Percentiles rank a stretch among this genome's conserved stretches.
phyloP scores from a whole-genome alignment of 805 yeast genomes.

The Candida nitratophila region DNA sequence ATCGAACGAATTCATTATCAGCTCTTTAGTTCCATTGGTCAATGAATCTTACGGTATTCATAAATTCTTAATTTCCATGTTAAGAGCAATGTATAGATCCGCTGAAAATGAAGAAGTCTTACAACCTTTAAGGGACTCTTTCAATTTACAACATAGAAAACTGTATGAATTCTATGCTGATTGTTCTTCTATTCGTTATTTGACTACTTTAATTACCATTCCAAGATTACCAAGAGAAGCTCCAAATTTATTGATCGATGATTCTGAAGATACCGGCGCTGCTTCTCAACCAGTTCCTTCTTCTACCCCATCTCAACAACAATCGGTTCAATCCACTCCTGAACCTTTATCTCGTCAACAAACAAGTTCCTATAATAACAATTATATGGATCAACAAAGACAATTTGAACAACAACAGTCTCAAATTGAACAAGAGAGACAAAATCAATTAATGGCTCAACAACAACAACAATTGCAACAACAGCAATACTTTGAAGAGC shows the following conservation, averaged over 20 bases:
- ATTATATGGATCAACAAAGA: conserved; percentile 38
- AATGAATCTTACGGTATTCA: conserved; percentile 91
- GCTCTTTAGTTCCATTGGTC: conserved; percentile 84
- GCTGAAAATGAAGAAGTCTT: conserved; percentile 71
- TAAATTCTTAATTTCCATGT: conserved; percentile 83
- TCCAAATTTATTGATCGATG: conserved; percentile 48
- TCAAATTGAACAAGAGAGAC: conserved; percentile 53
- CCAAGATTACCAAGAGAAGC: conserved; percentile 59
- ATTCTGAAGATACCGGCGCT: conserved; percentile 37
- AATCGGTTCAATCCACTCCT: conserved; percentile 22
- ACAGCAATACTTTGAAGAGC: conserved; percentile 68
- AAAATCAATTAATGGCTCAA: conserved; percentile 57
- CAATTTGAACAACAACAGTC: conserved; percentile 54
- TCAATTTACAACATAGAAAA: conserved; percentile 59
- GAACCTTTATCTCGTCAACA: conserved; percentile 48
- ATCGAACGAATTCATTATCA: conserved; percentile 65
- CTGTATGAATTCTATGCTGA: conserved; percentile 84
- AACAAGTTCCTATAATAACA: conserved; percentile 38
- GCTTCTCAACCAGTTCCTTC: conserved; percentile 28
- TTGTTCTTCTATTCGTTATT: conserved; percentile 75
- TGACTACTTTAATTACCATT: conserved; percentile 73
- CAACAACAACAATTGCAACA: conserved; percentile 63
- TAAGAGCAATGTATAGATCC: conserved; percentile 76
- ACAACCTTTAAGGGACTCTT: conserved; percentile 65
- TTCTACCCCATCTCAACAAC: conserved; percentile 13